Evolutionary conservation across 2,329 filamentous ascomycete species (phyloP).

Genomic region (Sarocladiaceae sp.): DNA sequence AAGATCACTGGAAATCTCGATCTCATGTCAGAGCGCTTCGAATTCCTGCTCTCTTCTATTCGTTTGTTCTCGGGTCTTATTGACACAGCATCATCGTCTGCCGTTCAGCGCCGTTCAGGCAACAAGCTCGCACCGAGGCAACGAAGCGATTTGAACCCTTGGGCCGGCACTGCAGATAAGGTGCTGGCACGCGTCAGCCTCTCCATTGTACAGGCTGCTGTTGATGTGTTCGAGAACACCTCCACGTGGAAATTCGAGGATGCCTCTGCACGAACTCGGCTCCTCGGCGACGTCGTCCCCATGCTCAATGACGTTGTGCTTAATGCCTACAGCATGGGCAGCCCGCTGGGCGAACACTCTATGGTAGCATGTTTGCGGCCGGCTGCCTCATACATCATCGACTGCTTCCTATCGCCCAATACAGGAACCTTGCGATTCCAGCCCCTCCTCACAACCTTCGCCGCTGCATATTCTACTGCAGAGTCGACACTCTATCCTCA

Average conservation of each 20-base stretch:
- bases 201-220: constrained; percentile 68
- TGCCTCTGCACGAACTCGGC: constrained; percentile 61
- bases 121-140: constrained; percentile 40
- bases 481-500: constrained; percentile 59
- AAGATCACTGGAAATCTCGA: constrained; percentile 80
- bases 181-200: constrained; percentile 67
- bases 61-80: constrained; percentile 71
- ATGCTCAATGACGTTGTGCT: constrained; percentile 68
- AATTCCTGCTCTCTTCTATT: constrained; percentile 71
- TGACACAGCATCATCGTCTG: constrained; percentile 67
- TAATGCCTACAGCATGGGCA: constrained; percentile 72
- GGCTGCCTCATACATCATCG: constrained; percentile 71
- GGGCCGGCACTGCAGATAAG: constrained; percentile 74
- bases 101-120: constrained; percentile 60
- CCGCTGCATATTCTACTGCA: constrained; percentile 41
- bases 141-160: constrained; percentile 46
- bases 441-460: constrained; percentile 68
- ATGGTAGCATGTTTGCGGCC: constrained; percentile 61
- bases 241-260: constrained; percentile 79
- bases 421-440: constrained; percentile 70
- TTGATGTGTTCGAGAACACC: constrained; percentile 83
- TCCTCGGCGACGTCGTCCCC: constrained; percentile 64
- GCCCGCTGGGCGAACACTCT: constrained; percentile 40
- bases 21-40: constrained; percentile 69
- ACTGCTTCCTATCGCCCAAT: constrained; percentile 69